Evolutionary conservation across 2,329 filamentous ascomycete species (phyloP), one percentile per base, ranked within the genome.

Genomic region (Waltergamsia citrina): DNA sequence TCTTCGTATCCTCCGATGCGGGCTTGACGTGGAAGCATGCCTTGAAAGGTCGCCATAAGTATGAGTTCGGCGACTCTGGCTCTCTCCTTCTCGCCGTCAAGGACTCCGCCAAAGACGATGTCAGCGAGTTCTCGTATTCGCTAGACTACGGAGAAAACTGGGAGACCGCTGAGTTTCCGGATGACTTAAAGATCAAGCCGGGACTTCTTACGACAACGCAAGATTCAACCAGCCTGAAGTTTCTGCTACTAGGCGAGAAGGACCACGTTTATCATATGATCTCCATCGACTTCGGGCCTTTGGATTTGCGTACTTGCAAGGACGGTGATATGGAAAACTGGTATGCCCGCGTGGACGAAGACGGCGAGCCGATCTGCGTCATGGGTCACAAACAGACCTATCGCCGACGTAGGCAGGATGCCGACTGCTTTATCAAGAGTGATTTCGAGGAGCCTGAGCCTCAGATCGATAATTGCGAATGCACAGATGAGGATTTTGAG

Each of bases 311-410:
- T 21, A 84, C 84, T 38, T 98, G 93, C 60, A 71, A 69, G 34
- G 70, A 81, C 25, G 66, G 74, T 23, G 85, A 94, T 46, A 81
- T 95, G 58, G 87, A 95, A 51, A 72, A 81, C 34, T 98, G 92
- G 92, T 76, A 77, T 43, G 92, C 92, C 17, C 78, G 88, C 12
- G 70, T 84, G 24, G 81, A 94, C 50, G 73, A 82, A 20, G 73
- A 94, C 16, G 82, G 82, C 21, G 73, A 94, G 33, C 73, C 88
- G 3, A 85, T 79, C 33, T 98, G 92, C 54, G 67, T 98, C 43
- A 96, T 98, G 90, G 92, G 92, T 15, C 88, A 94, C 54, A 94
- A 81, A 49, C 90, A 96, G 53, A 85, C 74, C 41, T 98, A 83
- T 58, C 72, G 67, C 35, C 78, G 92, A 42, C 79, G 92, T 46